phyloP scores from a whole-genome alignment of 345 rosid species.

The Corymbia maculata region DNA sequence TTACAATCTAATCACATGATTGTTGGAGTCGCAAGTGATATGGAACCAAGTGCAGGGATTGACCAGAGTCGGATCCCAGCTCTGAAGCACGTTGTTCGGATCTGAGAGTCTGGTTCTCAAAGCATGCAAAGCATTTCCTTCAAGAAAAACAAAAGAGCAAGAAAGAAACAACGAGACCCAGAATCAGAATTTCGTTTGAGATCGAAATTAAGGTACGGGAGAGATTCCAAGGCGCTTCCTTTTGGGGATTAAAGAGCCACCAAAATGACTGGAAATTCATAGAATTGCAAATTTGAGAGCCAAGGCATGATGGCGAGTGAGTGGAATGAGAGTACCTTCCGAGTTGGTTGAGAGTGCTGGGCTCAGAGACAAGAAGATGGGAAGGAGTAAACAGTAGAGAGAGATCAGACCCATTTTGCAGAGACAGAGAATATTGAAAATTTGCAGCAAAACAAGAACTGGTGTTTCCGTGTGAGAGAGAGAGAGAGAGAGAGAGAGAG shows the following conservation, averaged over 20 bases:
- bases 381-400: background rate
- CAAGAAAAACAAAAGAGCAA: conserved; percentile 1
- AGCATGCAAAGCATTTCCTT: conserved; percentile 69
- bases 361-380: conserved; percentile 11
- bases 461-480: background rate
- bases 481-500: background rate
- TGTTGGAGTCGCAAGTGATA: conserved; percentile 60
- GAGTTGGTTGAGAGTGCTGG: conserved; percentile 42
- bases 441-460: background rate
- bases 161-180: background rate
- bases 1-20: conserved; percentile 55
- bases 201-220: background rate
- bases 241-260: background rate
- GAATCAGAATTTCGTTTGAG: background rate
- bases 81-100: conserved; percentile 63
- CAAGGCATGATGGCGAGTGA: background rate
- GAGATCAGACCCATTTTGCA: background rate
- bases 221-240: background rate
- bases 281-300: background rate
- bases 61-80: conserved; percentile 92
- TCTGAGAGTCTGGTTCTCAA: conserved; percentile 55
- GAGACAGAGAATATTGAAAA: background rate
- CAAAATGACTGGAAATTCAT: background rate
- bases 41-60: conserved; percentile 93
- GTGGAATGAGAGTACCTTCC: conserved; percentile 27